phyloP scores from a whole-genome alignment of 768 basidiomycete species.

The Psilocybe sp. region DNA sequence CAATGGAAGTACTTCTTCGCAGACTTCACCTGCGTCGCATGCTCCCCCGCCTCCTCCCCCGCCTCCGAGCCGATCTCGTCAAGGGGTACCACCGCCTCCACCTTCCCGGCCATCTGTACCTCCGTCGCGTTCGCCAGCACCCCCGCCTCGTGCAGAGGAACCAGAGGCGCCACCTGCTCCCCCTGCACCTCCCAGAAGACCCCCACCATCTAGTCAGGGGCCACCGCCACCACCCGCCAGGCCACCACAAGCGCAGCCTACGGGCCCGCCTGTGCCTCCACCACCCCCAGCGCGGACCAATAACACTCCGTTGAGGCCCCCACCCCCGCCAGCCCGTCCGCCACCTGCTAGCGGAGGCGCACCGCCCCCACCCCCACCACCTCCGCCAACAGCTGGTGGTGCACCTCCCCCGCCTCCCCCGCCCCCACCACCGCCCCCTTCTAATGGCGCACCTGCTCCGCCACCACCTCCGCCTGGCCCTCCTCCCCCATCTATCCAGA shows the following conservation, averaged over 20 bases:
- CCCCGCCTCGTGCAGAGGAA: slow-evolving; percentile 25
- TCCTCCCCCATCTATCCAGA: slow-evolving; percentile 20
- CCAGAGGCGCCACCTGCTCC: slow-evolving; percentile 28
- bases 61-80: slow-evolving; percentile 22
- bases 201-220: slow-evolving; percentile 15
- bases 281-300: slow-evolving; percentile 19
- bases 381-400: slow-evolving; percentile 27
- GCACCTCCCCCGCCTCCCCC: slow-evolving; percentile 40
- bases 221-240: slow-evolving; percentile 26
- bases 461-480: slow-evolving; percentile 25
- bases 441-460: slow-evolving; percentile 14
- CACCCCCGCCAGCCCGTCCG: slow-evolving; percentile 26
- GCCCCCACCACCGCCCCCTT: slow-evolving; percentile 45
- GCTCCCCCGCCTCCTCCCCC: slow-evolving; percentile 34
- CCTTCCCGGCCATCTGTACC: slow-evolving; percentile 35
- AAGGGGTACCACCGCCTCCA: slow-evolving; percentile 20
- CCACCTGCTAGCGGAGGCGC: too few species aligned
- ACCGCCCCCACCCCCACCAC: slow-evolving; percentile 18
- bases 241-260: slow-evolving; percentile 8
- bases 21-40: slow-evolving; percentile 33
- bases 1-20: slow-evolving; percentile 32
- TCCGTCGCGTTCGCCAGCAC: slow-evolving; percentile 22
- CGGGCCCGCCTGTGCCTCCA: slow-evolving; percentile 12
- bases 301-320: slow-evolving; percentile 17
- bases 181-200: slow-evolving; percentile 34